Evolutionary conservation across 352 stramenopile genomes (phyloP), one percentile per base, ranked within the genome.

Genomic region (Phytophthora citricola): DNA sequence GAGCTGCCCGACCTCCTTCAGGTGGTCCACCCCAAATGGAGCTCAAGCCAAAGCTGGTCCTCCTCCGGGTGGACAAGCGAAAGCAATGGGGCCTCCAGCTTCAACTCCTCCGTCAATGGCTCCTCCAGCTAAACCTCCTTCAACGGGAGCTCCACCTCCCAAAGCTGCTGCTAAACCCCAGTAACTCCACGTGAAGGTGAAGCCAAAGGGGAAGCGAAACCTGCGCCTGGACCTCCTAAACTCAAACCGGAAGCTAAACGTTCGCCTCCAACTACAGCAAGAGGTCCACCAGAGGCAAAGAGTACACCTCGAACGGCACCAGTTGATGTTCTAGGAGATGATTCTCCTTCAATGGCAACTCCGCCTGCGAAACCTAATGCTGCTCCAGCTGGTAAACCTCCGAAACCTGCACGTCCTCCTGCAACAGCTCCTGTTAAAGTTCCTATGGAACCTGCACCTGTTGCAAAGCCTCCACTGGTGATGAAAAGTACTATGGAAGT

Each of bases 401-500:
- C 50, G 3, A 73, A 76, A 26, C 43, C 46, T 24, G 51, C 53
- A 20, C 49, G 46, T 43, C 45, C 46, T 34, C 50, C 61, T 20
- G 39, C 36, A 44, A 63, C 67, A 44, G 56, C 67, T 17, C 69
- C 66, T 2, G 26, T 22, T 26, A 66, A 65, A 31, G 29, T 20
- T 44, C 43, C 58, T 10, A 45, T 20, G 0, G 39, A 78, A 5
- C 84, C 75, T 50, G 41, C 69, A 1, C 53, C 69, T 1, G 54
- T 71, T 17, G 58, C 66, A 27, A 75, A 82, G n/a, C 47, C 61
- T 22, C 53, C 54, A 38, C 36, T 76, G 2, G 62, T 73, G 29
- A 88, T 87, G 61, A 90, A 88, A 49, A 91, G 73, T 49, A 89
- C 80, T 10, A 81, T 90, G 48, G 83, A 93, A 27, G 80, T 92